Percentiles rank a stretch among this genome's conserved stretches.
phyloP scores from a whole-genome alignment of 352 stramenopile species.

The Paralagenidium karlingii region DNA sequence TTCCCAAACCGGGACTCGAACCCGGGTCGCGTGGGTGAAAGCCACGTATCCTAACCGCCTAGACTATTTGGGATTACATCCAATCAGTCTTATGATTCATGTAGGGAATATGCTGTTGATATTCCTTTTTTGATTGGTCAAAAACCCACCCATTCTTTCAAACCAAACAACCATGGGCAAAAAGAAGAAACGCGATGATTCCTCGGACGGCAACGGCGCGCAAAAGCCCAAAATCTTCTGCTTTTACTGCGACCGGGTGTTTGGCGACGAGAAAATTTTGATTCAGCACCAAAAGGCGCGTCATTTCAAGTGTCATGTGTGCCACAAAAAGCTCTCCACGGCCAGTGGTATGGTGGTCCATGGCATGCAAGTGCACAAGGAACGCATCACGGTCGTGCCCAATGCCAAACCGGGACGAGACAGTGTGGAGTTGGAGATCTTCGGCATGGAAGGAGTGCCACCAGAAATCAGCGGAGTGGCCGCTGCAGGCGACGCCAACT shows the following conservation, averaged over 20 bases:
- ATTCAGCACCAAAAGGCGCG: conserved; percentile 90
- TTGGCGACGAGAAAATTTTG: conserved; percentile 86
- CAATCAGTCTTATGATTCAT: too few relatives aligned
- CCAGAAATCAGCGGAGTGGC: conserved; percentile 17
- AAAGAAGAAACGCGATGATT: conserved; percentile 18
- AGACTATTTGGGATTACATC: conserved; percentile 1
- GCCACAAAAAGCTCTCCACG: conserved; percentile 87
- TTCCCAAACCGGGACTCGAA: conserved; percentile 2
- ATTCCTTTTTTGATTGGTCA: too few relatives aligned
- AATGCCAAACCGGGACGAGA: conserved; percentile 78
- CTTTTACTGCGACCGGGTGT: conserved; percentile 89
- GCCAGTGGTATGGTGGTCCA: conserved; percentile 84
- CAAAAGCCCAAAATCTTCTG: conserved; percentile 70
- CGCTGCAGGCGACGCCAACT: too few relatives aligned
- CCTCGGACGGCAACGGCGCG: conserved; percentile 11
- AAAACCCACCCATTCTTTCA: too few relatives aligned
- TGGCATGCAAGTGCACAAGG: conserved; percentile 82
- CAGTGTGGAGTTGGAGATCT: conserved; percentile 77
- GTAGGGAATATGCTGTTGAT: too few relatives aligned
- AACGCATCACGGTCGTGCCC: conserved; percentile 61
- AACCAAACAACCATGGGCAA: too few relatives aligned
- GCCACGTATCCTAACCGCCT: conserved; percentile 2
- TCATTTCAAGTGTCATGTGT: conserved; percentile 87
- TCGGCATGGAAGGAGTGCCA: conserved; percentile 82
- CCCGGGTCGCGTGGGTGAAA: conserved; percentile 1